Evolutionary conservation across 2,329 filamentous ascomycete species (phyloP).

Genomic region (Elsinoe batatas): DNA sequence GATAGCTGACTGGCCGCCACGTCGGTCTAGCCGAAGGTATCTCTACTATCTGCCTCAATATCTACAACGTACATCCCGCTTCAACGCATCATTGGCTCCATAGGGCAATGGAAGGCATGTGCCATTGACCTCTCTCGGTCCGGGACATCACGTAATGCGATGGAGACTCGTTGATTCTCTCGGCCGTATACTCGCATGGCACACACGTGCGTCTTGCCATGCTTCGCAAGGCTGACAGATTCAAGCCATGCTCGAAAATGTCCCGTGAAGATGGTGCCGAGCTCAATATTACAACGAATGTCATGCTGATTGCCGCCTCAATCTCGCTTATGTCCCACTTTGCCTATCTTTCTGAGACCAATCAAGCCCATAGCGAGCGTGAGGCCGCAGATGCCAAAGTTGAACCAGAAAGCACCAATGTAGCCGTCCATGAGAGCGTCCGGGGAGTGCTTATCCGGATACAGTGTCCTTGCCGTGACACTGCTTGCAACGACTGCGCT

Average conservation of each 20-base stretch:
- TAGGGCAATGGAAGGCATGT: no score
- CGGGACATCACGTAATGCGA: no score
- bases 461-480: conserved; percentile 18
- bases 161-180: no score
- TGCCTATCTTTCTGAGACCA: conserved; percentile 36
- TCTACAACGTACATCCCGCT: no score
- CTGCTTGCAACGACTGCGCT: conserved; percentile 30
- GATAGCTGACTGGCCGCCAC: neutral
- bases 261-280: neutral
- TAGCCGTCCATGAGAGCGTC: conserved; percentile 33
- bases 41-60: no score
- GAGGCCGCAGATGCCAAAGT: conserved; percentile 28
- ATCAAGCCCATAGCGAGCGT: conserved; percentile 28
- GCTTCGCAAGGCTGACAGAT: neutral
- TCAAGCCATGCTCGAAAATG: neutral
- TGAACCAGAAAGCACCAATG: conserved; percentile 34
- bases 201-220: no score
- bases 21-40: no score
- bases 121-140: no score
- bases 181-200: no score
- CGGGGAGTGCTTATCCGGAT: conserved; percentile 25
- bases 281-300: neutral
- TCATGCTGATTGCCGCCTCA: conserved; percentile 14
- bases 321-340: conserved; percentile 35
- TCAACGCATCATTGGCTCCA: no score